Conservation (phyloP, 768 basidiomycete species). For the Brasilioporus rufonigricans region DNA sequence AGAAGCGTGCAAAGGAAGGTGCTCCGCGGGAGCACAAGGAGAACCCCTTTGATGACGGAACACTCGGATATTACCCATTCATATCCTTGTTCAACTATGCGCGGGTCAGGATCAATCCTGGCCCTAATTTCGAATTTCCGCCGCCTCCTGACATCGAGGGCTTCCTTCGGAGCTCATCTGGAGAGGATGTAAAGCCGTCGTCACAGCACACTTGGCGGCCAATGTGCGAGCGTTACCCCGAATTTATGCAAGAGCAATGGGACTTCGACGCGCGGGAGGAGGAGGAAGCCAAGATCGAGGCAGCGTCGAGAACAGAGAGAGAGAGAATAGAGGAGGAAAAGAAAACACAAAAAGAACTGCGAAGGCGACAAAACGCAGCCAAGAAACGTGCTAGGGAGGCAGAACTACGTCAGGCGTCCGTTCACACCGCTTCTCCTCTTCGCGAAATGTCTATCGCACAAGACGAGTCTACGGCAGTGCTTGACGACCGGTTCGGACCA, state of each 20-base stretch:
- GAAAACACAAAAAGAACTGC: slow-evolving; percentile 46
- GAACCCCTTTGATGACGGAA: slow-evolving; percentile 91
- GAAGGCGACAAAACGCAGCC: slow-evolving; percentile 51
- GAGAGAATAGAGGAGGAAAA: slow-evolving; percentile 38
- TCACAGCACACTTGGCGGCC: slow-evolving; percentile 65
- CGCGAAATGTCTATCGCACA: slow-evolving; percentile 31
- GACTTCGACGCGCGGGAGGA: slow-evolving; percentile 76
- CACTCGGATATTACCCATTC: slow-evolving; percentile 93
- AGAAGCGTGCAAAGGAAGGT: slow-evolving; percentile 60
- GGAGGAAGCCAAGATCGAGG: slow-evolving; percentile 51
- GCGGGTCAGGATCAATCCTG: slow-evolving; percentile 80
- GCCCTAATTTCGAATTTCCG: slow-evolving; percentile 79
- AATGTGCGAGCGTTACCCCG: slow-evolving; percentile 77
- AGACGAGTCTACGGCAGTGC: slow-evolving; percentile 22
- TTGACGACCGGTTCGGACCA: slow-evolving; percentile 30
- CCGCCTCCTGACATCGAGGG: slow-evolving; percentile 79
- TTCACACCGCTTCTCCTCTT: slow-evolving; percentile 24
- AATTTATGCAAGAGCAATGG: slow-evolving; percentile 85
- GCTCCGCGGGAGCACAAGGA: slow-evolving; percentile 70
- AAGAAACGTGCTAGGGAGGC: slow-evolving; percentile 47
- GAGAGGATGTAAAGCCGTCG: slow-evolving; percentile 31
- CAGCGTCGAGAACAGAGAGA: slow-evolving; percentile 41
- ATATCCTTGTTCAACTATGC: slow-evolving; percentile 92
- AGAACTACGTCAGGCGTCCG: slow-evolving; percentile 22
- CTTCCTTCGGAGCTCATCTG: slow-evolving; percentile 40